Conservation (phyloP, 2,329 filamentous ascomycete species). For the Talaromyces sp. region DNA sequence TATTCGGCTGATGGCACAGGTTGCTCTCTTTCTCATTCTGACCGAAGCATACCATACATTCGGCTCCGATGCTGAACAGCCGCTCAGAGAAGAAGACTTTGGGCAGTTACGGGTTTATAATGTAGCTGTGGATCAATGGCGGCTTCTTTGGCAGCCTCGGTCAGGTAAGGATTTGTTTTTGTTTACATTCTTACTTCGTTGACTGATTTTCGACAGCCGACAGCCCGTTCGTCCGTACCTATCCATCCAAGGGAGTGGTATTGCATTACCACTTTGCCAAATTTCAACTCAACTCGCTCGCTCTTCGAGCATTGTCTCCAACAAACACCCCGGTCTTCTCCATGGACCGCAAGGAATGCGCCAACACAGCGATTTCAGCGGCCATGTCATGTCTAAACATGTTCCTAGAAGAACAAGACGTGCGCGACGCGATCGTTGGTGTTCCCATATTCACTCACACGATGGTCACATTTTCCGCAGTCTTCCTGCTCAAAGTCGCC, state of each 20-base stretch:
- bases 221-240: constrained; percentile 45
- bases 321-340: constrained; percentile 40
- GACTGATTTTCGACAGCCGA: constrained; percentile 26
- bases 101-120: constrained; percentile 45
- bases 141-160: constrained; percentile 45
- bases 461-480: constrained; percentile 44
- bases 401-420: constrained; percentile 45
- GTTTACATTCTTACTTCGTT: background rate
- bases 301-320: constrained; percentile 38
- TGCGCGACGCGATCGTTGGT: constrained; percentile 46
- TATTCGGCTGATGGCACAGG: constrained; percentile 54
- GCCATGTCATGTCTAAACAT: constrained; percentile 45
- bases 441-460: constrained; percentile 45
- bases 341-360: constrained; percentile 42
- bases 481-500: constrained; percentile 43
- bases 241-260: constrained; percentile 48
- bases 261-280: constrained; percentile 52
- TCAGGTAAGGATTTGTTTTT: constrained; percentile 33
- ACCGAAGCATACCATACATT: constrained; percentile 54
- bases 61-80: constrained; percentile 51
- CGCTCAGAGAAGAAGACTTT: constrained; percentile 48
- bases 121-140: constrained; percentile 50
- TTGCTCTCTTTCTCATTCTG: constrained; percentile 55
- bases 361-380: constrained; percentile 45
- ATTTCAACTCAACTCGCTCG: constrained; percentile 48